Percentiles rank a stretch among this genome's conserved stretches.
phyloP scores from a whole-genome alignment of 345 rosid genomes.

The Eucalyptus brandiana region DNA sequence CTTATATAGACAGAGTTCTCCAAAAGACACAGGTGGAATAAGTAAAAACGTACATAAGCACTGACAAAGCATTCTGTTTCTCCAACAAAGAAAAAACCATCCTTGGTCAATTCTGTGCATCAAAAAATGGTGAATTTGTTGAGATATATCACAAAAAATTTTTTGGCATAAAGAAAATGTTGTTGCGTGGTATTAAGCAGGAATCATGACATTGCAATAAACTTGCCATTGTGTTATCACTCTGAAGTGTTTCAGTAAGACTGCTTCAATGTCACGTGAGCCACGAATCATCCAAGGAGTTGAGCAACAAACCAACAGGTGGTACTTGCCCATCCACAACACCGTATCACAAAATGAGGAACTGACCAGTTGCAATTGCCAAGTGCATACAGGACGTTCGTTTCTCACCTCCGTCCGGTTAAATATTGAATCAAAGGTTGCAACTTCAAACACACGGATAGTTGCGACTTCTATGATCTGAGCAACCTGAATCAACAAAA shows the following conservation, averaged over 20 bases:
- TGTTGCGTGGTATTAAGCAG: not conserved
- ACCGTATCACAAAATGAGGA: not conserved
- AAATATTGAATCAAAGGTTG: conserved; percentile 95
- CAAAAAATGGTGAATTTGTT: not conserved
- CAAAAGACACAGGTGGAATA: not conserved
- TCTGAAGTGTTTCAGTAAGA: conserved; percentile 78
- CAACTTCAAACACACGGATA: conserved; percentile 87
- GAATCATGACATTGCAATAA: not conserved
- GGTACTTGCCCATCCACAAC: conserved; percentile 80
- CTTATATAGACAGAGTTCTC: not conserved
- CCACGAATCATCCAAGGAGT: conserved; percentile 97
- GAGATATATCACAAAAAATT: not conserved
- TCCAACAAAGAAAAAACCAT: conserved; percentile 92
- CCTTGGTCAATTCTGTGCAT: conserved; percentile 77
- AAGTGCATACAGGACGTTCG: not conserved
- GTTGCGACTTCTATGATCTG: conserved; percentile 79
- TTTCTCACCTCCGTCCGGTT: conserved; percentile 62
- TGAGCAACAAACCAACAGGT: conserved; percentile 93
- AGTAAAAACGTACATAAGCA: not conserved
- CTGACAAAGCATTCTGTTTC: conserved; percentile 95
- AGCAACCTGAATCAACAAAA: conserved; percentile 46
- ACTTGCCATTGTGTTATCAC: conserved; percentile 77
- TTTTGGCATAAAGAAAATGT: not conserved
- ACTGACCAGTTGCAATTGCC: not conserved
- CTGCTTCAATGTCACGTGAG: conserved; percentile 76